These are phyloP conservation scores for Alnus rubra DNA, from an alignment of 306 rosid genomes.

Conservation along the genomic window DNA sequence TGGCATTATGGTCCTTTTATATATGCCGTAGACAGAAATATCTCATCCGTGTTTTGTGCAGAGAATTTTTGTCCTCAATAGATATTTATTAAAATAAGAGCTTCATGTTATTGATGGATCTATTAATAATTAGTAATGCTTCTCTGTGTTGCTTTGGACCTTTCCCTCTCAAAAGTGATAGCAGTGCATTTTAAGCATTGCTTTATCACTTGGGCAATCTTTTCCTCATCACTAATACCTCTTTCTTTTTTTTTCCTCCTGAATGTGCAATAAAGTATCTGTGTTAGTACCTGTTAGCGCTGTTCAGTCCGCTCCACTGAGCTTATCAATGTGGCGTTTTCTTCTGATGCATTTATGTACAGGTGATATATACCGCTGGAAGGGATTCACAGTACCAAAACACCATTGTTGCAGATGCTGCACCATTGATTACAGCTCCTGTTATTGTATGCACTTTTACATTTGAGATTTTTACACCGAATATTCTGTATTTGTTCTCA, in stretches of 20 bases:
- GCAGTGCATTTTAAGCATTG: background rate
- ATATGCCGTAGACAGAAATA: background rate
- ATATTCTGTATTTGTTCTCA: conserved; percentile 29
- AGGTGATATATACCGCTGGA: conserved; percentile 95
- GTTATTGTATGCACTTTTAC: conserved; percentile 56
- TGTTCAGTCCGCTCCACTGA: conserved; percentile 2
- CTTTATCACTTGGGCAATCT: background rate
- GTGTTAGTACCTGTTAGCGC: conserved; percentile 3
- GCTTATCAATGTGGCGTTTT: conserved; percentile 18
- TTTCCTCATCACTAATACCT: background rate
- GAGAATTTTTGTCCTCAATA: background rate
- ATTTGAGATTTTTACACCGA: conserved; percentile 21
- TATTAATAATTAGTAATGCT: background rate
- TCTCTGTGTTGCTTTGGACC: background rate
- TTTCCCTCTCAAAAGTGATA: background rate
- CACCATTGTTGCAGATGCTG: conserved; percentile 61
- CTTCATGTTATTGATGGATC: background rate
- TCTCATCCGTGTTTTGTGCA: background rate
- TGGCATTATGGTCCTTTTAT: background rate
- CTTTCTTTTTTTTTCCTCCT: background rate
- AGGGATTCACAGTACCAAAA: conserved; percentile 81
- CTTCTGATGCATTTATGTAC: conserved; percentile 33
- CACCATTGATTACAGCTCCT: conserved; percentile 77
- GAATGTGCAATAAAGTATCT: background rate
- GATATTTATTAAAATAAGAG: background rate